Percentiles rank a stretch among this genome's conserved stretches.
phyloP scores from a whole-genome alignment of 2,329 filamentous ascomycete species.

The Colletotrichum sidae region DNA sequence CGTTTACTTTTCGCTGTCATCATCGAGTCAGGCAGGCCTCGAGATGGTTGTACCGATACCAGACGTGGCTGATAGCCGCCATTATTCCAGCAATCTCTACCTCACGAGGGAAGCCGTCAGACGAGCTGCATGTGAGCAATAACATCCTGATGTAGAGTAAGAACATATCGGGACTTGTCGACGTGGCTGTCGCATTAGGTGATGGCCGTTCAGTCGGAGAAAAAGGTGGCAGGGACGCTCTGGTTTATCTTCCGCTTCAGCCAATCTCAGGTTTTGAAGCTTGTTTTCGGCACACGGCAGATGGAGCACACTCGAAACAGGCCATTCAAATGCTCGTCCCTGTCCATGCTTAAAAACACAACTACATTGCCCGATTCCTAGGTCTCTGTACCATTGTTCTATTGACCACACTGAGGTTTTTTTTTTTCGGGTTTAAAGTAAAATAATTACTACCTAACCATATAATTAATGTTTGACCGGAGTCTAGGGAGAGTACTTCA shows the following conservation, averaged over 20 bases:
- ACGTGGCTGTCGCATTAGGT: too few species aligned
- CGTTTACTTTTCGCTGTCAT: not conserved
- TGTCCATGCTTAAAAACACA: constrained; percentile 17
- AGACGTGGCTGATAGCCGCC: constrained; percentile 23
- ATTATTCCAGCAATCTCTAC: constrained; percentile 23
- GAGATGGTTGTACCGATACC: not conserved
- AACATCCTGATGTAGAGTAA: too few species aligned
- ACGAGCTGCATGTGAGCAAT: too few species aligned
- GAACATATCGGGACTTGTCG: too few species aligned
- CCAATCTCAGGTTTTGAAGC: constrained; percentile 16
- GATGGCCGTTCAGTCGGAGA: too few species aligned
- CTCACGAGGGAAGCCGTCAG: too few species aligned
- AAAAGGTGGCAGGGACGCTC: not conserved
- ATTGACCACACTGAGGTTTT: too few species aligned
- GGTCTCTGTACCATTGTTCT: too few species aligned
- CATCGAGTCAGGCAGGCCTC: constrained; percentile 13
- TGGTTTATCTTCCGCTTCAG: not conserved
- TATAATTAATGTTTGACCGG: not conserved
- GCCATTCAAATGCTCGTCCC: constrained; percentile 3
- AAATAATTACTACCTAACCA: constrained; percentile 21
- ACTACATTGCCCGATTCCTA: constrained; percentile 4
- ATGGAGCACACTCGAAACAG: constrained; percentile 31
- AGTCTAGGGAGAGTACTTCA: not conserved
- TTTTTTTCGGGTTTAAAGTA: too few species aligned
- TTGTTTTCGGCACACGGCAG: constrained; percentile 23